Evolutionary conservation across 108 stramenopile genomes (phyloP).

Genomic region (Chaetoceros muelleri): DNA sequence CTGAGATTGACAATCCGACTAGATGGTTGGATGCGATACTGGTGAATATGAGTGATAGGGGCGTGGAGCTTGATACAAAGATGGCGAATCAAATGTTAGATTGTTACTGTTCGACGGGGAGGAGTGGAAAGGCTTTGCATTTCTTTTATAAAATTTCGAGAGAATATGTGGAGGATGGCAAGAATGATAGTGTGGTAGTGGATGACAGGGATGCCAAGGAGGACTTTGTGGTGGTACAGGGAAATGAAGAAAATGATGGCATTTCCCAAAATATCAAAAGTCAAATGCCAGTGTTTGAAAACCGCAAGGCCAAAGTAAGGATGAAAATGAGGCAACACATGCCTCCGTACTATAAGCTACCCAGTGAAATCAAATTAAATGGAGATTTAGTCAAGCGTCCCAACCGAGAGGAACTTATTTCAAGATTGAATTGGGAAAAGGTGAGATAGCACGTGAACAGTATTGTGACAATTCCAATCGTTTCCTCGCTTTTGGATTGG

Average conservation of each 20-base stretch:
- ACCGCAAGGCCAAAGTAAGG: conserved; percentile 27
- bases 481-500: too few species aligned
- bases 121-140: conserved; percentile 60
- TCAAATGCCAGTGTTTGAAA: conserved; percentile 16
- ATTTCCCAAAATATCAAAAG: not conserved
- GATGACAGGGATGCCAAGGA: conserved; percentile 10
- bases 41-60: conserved; percentile 69
- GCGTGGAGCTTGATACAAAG: conserved; percentile 36
- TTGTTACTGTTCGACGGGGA: conserved; percentile 52
- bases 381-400: not conserved
- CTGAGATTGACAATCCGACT: conserved; percentile 72
- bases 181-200: conserved; percentile 12
- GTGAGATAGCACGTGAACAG: not conserved
- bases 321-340: conserved; percentile 40
- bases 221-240: conserved; percentile 1
- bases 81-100: conserved; percentile 66
- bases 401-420: not conserved
- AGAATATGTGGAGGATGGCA: conserved; percentile 30
- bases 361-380: conserved; percentile 39
- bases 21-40: conserved; percentile 82
- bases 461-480: not conserved
- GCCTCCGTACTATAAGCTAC: conserved; percentile 71
- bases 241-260: conserved; percentile 9
- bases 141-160: conserved; percentile 64
- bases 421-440: not conserved